phyloP scores from a whole-genome alignment of 2,329 filamentous ascomycete genomes.

The Blastomyces emzantsi region DNA sequence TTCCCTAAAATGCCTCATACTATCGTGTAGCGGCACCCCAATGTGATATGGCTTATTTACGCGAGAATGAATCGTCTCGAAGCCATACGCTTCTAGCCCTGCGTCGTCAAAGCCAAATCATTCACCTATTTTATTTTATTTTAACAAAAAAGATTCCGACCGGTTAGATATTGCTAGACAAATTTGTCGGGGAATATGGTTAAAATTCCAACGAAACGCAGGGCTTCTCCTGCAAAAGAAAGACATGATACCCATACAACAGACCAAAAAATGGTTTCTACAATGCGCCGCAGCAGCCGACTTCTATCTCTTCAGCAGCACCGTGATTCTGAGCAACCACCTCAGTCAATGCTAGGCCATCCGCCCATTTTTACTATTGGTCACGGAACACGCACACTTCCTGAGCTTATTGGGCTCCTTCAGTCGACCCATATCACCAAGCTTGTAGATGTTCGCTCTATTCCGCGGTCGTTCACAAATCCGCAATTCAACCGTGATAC shows the following conservation, averaged over 20 bases:
- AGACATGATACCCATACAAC: background rate
- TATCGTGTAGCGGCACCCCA: too few species aligned
- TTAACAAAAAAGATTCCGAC: background rate
- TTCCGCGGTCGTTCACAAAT: slow-evolving; percentile 12
- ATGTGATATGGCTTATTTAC: background rate
- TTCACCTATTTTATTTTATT: background rate
- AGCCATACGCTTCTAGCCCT: background rate
- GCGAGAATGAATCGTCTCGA: background rate
- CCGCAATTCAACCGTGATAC: slow-evolving; percentile 13
- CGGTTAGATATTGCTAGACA: background rate
- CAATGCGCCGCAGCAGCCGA: background rate
- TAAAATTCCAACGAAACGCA: background rate
- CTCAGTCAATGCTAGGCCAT: background rate
- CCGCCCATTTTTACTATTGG: background rate
- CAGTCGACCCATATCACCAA: slow-evolving; percentile 12
- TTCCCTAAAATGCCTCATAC: background rate
- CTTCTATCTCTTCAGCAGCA: background rate
- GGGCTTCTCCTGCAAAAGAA: background rate
- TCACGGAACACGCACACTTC: slow-evolving; percentile 12
- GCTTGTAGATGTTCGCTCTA: slow-evolving; percentile 12
- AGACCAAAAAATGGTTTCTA: background rate
- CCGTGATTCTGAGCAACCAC: background rate
- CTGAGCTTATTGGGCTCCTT: slow-evolving; percentile 11
- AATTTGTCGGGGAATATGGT: background rate
- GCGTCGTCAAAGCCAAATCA: background rate